Evolutionary conservation across 257 asterid genomes (phyloP).

Genomic region (Datura wrightii): DNA sequence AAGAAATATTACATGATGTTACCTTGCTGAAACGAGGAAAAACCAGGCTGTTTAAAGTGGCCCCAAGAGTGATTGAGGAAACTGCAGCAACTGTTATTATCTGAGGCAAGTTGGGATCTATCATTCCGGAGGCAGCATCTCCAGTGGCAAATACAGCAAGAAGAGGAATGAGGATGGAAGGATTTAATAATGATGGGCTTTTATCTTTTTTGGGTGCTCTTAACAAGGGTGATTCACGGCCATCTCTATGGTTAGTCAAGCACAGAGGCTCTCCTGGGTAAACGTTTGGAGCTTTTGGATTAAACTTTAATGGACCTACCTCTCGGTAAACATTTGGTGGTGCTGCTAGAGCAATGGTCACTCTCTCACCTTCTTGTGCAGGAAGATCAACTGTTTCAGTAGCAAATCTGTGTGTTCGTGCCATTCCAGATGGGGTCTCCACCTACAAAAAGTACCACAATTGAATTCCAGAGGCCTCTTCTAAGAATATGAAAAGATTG

Average conservation of each 20-base stretch:
- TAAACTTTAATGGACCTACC: constrained; percentile 82
- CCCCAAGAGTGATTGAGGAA: constrained; percentile 77
- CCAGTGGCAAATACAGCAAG: constrained; percentile 77
- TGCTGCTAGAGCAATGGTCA: constrained; percentile 90
- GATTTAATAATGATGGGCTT: constrained; percentile 58
- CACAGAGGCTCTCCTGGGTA: constrained; percentile 95
- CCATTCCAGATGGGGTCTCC: constrained; percentile 87
- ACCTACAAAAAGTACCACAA: constrained; percentile 54
- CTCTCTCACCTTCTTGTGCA: constrained; percentile 93
- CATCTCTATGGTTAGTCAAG: constrained; percentile 84
- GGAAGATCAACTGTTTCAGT: constrained; percentile 97
- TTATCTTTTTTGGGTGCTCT: constrained; percentile 80
- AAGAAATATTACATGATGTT: neutral
- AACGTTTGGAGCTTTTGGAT: constrained; percentile 74
- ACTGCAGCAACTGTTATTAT: constrained; percentile 69
- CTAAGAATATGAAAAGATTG: constrained; percentile 7
- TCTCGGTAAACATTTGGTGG: constrained; percentile 67
- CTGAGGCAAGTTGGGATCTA: constrained; percentile 89
- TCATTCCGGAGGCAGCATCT: constrained; percentile 88
- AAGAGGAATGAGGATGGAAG: constrained; percentile 71
- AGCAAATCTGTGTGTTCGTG: constrained; percentile 92
- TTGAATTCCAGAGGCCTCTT: constrained; percentile 34
- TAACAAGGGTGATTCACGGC: constrained; percentile 76
- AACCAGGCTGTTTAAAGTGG: constrained; percentile 65
- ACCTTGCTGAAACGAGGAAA: constrained; percentile 80